Evolutionary conservation across 345 rosid genomes (phyloP), one percentile per base, ranked within the genome.

Genomic region (Brassica cretica): DNA sequence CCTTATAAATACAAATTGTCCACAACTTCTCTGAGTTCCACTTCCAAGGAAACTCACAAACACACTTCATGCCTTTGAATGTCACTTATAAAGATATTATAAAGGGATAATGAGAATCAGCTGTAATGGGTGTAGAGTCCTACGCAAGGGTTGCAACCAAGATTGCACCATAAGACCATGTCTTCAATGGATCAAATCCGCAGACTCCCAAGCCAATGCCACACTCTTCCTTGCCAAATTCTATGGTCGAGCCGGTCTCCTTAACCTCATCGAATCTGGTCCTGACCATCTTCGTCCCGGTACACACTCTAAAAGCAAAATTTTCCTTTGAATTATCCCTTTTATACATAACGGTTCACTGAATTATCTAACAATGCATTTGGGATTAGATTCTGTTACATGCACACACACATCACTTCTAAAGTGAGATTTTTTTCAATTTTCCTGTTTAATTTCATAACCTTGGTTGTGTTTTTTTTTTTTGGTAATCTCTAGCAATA

Each of bases 161-260:
- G 85, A 83, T 64, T 89, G 94, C 81, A 78, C 78, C 75, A 89
- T 89, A 55, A 84, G 88, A 62, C 91, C 91, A 66, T 89, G 94
- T 39, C 85, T 89, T 46, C 89, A 88, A 11, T 89, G 94, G 94
- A 89, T 89, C 86, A 80, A 75, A 70, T 80, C 81, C 32, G 75
- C 94, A 9, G 94, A 88, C 18, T 84, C 94, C 5, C 94, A 89
- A 64, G 90, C 91, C 71, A 86, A 86, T 75, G 94, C 94, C 4
- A 89, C 94, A 32, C 88, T 89, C 35, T 89, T 89, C 78, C 91
- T 88, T 8, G 91, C 93, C 72, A 89, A 89, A 78, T 89, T 87
- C 71, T 89, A 87, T 7, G 93, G 93, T 66, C 94, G 94, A 24
- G 91, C 94, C 4, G 94, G 91, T 44, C 90, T 89, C 63, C 69